phyloP scores from a whole-genome alignment of 768 basidiomycete genomes.

The Calocybe cyanea region DNA sequence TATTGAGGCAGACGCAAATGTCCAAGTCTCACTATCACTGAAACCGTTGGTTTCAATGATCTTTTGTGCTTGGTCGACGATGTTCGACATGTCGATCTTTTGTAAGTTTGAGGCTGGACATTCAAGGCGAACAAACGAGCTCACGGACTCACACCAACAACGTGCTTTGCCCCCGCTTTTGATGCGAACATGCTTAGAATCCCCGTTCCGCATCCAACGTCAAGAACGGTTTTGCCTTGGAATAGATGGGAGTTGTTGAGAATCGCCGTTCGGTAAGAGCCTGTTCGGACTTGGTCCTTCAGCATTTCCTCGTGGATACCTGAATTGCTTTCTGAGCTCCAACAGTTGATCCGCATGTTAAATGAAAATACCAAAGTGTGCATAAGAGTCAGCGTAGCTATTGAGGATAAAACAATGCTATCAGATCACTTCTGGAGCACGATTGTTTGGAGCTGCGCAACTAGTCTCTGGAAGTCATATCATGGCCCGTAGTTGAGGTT shows the following conservation, averaged over 20 bases:
- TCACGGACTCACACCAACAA: slow-evolving; percentile 72
- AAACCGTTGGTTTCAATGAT: slow-evolving; percentile 97
- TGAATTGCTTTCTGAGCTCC: slow-evolving; percentile 26
- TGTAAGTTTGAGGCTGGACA: slow-evolving; percentile 13
- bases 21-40: slow-evolving; percentile 69
- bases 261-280: slow-evolving; percentile 93
- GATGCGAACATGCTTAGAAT: slow-evolving; percentile 98
- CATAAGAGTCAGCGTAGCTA: slow-evolving; percentile 95
- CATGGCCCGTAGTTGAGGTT: slow-evolving; percentile 22
- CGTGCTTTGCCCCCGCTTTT: slow-evolving; percentile 90
- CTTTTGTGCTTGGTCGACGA: slow-evolving; percentile 97
- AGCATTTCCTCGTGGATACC: slow-evolving; percentile 99
- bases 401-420: slow-evolving; percentile 28
- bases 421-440: slow-evolving; percentile 33
- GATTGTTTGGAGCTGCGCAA: slow-evolving; percentile 43
- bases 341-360: neutral
- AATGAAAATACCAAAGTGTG: slow-evolving; percentile 71
- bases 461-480: slow-evolving; percentile 90
- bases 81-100: slow-evolving; percentile 99
- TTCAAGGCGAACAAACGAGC: slow-evolving; percentile 1
- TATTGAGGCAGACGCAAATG: slow-evolving; percentile 7
- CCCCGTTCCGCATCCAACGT: slow-evolving; percentile 98
- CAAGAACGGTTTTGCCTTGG: slow-evolving; percentile 94
- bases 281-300: slow-evolving; percentile 93
- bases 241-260: slow-evolving; percentile 93